Percentiles rank a stretch among this genome's conserved stretches.
phyloP scores from a whole-genome alignment of 192 early-diverging fungal genomes.

The Backusella circina region DNA sequence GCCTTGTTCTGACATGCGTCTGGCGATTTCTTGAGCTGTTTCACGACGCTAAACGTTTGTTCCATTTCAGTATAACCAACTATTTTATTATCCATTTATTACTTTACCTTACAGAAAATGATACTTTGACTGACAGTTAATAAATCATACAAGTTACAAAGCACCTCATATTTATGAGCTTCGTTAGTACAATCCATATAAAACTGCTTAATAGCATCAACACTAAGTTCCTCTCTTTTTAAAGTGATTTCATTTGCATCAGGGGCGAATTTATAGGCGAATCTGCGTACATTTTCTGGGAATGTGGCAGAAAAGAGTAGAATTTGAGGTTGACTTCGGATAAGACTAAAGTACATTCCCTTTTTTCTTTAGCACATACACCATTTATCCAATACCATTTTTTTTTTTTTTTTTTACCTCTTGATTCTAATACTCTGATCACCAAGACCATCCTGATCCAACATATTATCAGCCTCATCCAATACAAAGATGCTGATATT shows the following conservation, averaged over 20 bases:
- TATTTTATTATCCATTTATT: background rate
- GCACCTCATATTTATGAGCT: constrained; percentile 76
- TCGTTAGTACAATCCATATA: constrained; percentile 89
- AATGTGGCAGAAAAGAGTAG: constrained; percentile 97
- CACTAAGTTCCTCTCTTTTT: constrained; percentile 85
- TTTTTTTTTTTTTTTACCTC: constrained; percentile 46
- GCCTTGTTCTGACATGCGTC: constrained; percentile 72
- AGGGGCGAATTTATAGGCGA: constrained; percentile 80
- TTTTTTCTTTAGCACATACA: background rate
- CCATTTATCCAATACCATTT: background rate
- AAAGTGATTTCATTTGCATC: constrained; percentile 84
- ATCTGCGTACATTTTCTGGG: constrained; percentile 69
- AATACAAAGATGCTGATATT: constrained; percentile 81
- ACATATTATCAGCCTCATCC: constrained; percentile 99
- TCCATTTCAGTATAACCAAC: background rate
- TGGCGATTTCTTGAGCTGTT: constrained; percentile 76
- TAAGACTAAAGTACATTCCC: constrained; percentile 41
- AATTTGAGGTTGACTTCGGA: constrained; percentile 76
- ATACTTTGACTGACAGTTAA: constrained; percentile 95
- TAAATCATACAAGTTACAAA: constrained; percentile 71
- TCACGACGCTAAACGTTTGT: constrained; percentile 54
- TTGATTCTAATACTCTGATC: constrained; percentile 87
- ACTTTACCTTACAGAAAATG: constrained; percentile 81
- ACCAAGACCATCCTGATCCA: constrained; percentile 79
- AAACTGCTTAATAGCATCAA: constrained; percentile 93